phyloP scores from a whole-genome alignment of 208 protist species.

The Trypanosoma mega region DNA sequence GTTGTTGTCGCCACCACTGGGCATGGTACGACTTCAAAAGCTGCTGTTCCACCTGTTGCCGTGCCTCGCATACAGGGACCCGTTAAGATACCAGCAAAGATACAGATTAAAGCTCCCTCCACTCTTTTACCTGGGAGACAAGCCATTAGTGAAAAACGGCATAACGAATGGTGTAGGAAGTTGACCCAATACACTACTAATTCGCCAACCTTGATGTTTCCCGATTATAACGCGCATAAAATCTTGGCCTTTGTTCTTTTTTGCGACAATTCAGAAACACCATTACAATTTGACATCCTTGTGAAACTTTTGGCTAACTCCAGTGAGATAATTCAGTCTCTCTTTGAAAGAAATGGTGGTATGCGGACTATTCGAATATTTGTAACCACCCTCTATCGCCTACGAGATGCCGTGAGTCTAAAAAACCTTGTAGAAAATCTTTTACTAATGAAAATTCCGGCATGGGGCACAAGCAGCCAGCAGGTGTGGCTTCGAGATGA shows the following conservation, averaged over 20 bases:
- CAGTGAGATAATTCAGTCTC: conserved; percentile 49
- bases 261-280: conserved; percentile 60
- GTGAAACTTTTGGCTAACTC: conserved; percentile 55
- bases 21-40: conserved; percentile 15
- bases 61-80: conserved; percentile 27
- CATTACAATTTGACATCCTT: conserved; percentile 59
- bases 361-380: conserved; percentile 63
- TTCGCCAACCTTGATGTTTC: conserved; percentile 44
- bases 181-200: conserved; percentile 66
- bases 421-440: conserved; percentile 62
- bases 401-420: conserved; percentile 31
- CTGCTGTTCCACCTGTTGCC: conserved; percentile 27
- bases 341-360: conserved; percentile 70
- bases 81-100: conserved; percentile 12
- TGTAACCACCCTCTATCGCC: conserved; percentile 38
- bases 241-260: conserved; percentile 66
- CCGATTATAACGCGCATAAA: conserved; percentile 46
- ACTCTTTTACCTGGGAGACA: conserved; percentile 37
- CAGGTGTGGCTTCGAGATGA: conserved; percentile 69
- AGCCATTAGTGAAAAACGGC: conserved; percentile 63
- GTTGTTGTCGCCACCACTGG: conserved; percentile 18
- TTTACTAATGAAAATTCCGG: conserved; percentile 39
- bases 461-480: conserved; percentile 60
- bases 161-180: conserved; percentile 66
- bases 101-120: conserved; percentile 21